phyloP scores from a whole-genome alignment of 140 eudicot genomes.

The Ambrosia hybrid region DNA sequence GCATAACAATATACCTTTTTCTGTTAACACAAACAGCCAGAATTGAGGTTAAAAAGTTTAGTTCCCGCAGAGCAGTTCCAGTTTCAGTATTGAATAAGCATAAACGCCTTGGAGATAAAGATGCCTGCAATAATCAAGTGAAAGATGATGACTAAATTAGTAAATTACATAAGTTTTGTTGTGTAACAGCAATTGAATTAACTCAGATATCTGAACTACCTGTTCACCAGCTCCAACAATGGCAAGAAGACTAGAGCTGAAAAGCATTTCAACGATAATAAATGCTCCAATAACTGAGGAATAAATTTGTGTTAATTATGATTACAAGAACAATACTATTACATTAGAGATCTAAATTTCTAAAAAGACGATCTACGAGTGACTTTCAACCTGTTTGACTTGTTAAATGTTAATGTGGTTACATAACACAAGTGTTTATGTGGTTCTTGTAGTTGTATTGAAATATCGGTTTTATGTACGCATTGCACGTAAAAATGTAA shows the following conservation, averaged over 20 bases:
- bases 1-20: conserved; percentile 53
- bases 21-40: conserved; percentile 76
- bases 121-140: conserved; percentile 53
- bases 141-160: conserved; percentile 12
- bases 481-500: background rate
- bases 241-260: conserved; percentile 75
- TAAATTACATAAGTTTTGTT: background rate
- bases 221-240: conserved; percentile 99
- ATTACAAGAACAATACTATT: background rate
- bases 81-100: conserved; percentile 77
- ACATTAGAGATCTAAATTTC: background rate
- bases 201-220: conserved; percentile 35
- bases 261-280: conserved; percentile 88
- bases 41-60: conserved; percentile 90
- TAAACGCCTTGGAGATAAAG: conserved; percentile 89
- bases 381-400: background rate
- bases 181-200: conserved; percentile 21
- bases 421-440: background rate
- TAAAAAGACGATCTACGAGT: too few relatives aligned
- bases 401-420: background rate
- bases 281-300: conserved; percentile 81
- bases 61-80: conserved; percentile 68
- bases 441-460: background rate
- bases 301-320: background rate
- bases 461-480: background rate